Conservation (phyloP, 768 basidiomycete genomes). For the Mycena vulgaris region DNA sequence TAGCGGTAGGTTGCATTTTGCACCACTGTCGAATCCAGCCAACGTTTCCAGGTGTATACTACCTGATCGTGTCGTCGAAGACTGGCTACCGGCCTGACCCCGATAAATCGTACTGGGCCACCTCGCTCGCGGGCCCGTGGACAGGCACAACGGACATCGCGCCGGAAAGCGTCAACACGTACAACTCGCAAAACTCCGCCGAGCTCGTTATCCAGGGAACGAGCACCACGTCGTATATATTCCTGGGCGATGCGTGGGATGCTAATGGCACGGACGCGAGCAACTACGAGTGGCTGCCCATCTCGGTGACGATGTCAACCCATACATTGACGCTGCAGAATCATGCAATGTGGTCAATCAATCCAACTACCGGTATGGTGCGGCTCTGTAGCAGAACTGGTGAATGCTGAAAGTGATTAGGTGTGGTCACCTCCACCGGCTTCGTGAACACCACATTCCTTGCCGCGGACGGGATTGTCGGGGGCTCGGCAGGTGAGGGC, state of each 20-base stretch:
- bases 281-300: conserved; percentile 33
- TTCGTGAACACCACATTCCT: conserved; percentile 25
- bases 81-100: conserved; percentile 17
- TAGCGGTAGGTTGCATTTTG: background rate
- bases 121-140: conserved; percentile 24
- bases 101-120: conserved; percentile 17
- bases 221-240: conserved; percentile 26
- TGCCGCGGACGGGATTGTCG: conserved; percentile 25
- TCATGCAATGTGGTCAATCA: conserved; percentile 26
- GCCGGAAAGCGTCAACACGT: conserved; percentile 19
- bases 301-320: conserved; percentile 13
- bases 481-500: conserved; percentile 27
- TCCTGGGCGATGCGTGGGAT: conserved; percentile 22
- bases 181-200: conserved; percentile 32
- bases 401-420: background rate
- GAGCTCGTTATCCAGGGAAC: conserved; percentile 23
- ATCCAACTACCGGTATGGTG: conserved; percentile 12
- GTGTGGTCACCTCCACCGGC: conserved; percentile 13
- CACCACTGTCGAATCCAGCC: background rate
- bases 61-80: conserved; percentile 26
- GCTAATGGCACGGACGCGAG: conserved; percentile 21
- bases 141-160: conserved; percentile 23
- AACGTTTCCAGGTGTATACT: conserved; percentile 21
- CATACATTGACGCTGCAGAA: conserved; percentile 25
- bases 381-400: background rate